Evolutionary conservation across 441 rosid species (phyloP), one percentile per base, ranked within the genome.

Genomic region (Jatropha multifida): DNA sequence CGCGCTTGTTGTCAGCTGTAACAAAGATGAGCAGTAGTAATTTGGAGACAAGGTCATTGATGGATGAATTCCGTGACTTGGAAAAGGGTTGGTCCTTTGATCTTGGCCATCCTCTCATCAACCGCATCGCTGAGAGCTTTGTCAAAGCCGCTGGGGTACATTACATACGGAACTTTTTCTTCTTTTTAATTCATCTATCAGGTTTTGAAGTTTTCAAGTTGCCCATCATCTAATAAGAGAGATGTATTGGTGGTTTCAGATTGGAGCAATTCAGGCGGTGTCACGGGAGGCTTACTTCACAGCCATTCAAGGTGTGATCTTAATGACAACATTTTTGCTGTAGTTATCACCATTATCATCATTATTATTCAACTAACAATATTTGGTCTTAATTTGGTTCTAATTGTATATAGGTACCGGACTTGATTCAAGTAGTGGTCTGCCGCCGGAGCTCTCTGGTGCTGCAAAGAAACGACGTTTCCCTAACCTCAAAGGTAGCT

Each of bases 101-200:
- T 80, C 86, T 96, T 40, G 97, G 98, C 52, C 98, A 92, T 79
- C 99, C 97, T 83, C 94, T 93, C 73, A 97, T 93, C 56, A 93
- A 93, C 81, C 91, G 94, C 71, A 73, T 92, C 74, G 90, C 98
- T 4, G 93, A 93, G 51, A 89, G 97, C 81, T 92, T 96, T 80
- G 85, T 93, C 65, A 93, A 86, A 83, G 97, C 97, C 64, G 99
- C 98, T 2, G 96, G 98, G 60, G 94, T 94, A 75, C 10, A 23
- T 48, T 23, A 18, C 17, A 4, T 32, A 10, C 9, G 7, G 20
- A 0, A 0, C 15, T 40, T 26, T 10, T 44, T 0, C 13, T 17
- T 66, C 5, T 3, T 27, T 56, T 51, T n/a, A 18, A 32, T 32
- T 32, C 32, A 32, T 32, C 32, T n/a, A 32, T 32, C 32, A 32